phyloP scores from a whole-genome alignment of 768 basidiomycete genomes.

The Daedalea quercina region DNA sequence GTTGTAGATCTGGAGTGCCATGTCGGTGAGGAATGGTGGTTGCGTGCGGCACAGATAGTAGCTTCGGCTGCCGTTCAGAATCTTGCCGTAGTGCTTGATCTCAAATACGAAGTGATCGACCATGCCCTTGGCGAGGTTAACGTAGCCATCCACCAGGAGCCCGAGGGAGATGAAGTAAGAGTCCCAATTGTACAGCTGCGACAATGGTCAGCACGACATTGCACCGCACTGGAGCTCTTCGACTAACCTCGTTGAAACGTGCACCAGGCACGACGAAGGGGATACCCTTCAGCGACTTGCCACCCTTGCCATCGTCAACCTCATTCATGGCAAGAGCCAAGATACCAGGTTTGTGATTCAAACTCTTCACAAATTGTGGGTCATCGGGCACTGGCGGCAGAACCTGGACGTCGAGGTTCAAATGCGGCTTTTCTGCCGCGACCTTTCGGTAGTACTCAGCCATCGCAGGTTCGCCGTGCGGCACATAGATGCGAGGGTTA shows the following conservation, averaged over 20 bases:
- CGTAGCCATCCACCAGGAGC: constrained; percentile 89
- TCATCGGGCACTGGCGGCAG: constrained; percentile 86
- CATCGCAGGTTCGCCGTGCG: constrained; percentile 89
- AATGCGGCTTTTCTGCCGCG: constrained; percentile 85
- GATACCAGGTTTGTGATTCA: constrained; percentile 92
- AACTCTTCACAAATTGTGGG: constrained; percentile 80
- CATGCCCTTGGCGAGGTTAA: constrained; percentile 94
- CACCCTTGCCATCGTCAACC: constrained; percentile 71
- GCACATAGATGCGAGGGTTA: constrained; percentile 92
- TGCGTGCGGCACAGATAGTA: constrained; percentile 95
- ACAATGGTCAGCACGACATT: background rate
- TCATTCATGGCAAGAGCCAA: constrained; percentile 95
- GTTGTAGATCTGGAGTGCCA: constrained; percentile 97
- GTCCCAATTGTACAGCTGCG: constrained; percentile 89
- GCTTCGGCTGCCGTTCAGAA: constrained; percentile 92
- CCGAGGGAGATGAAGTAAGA: constrained; percentile 93
- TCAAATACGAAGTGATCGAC: constrained; percentile 99
- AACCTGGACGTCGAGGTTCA: constrained; percentile 89
- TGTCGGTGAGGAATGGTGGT: constrained; percentile 97
- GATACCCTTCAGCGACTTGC: constrained; percentile 82
- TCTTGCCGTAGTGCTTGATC: constrained; percentile 96
- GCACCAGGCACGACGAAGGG: constrained; percentile 98
- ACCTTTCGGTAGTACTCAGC: constrained; percentile 93
- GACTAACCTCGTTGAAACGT: constrained; percentile 79
- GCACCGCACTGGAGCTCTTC: constrained; percentile 1